A percentile compares a stretch with the other conserved stretches of the same genome.
phyloP scores from a whole-genome alignment of 495 filamentous ascomycete species.

The Daldinia grandis region DNA sequence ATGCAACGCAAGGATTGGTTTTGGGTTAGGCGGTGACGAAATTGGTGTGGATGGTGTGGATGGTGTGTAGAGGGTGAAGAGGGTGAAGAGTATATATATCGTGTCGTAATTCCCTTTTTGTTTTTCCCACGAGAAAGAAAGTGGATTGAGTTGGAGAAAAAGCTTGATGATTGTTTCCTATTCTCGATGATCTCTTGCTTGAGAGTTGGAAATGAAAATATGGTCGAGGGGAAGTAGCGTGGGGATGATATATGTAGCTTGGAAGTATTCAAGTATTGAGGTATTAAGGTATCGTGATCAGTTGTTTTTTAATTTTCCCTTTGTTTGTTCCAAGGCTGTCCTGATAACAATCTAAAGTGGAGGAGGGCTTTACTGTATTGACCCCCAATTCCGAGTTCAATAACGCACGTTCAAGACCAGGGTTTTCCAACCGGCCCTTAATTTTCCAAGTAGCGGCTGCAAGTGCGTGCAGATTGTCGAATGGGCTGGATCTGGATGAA shows the following conservation, averaged over 20 bases:
- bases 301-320: conserved; percentile 13
- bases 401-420: conserved; percentile 12
- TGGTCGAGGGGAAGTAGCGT: not conserved
- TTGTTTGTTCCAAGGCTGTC: conserved; percentile 11
- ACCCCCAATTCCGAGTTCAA: conserved; percentile 34
- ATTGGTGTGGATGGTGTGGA: conserved; percentile 19
- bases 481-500: conserved; percentile 38
- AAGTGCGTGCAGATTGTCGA: conserved; percentile 36
- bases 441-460: conserved; percentile 12
- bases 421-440: conserved; percentile 20
- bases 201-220: not conserved
- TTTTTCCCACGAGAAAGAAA: not conserved
- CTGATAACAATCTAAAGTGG: conserved; percentile 34
- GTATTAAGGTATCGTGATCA: conserved; percentile 34
- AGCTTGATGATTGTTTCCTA: conserved; percentile 8
- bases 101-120: conserved; percentile 24
- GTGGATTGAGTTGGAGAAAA: conserved; percentile 20
- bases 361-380: conserved; percentile 34
- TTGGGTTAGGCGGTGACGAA: conserved; percentile 33
- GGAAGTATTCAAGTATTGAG: conserved; percentile 9
- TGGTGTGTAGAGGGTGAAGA: conserved; percentile 13
- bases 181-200: not conserved
- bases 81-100: conserved; percentile 3
- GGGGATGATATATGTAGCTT: conserved; percentile 9
- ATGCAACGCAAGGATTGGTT: not conserved